Evolutionary conservation across 2,329 filamentous ascomycete species (phyloP), one percentile per base, ranked within the genome.

Genomic region (Aspergillus spinulosporus): DNA sequence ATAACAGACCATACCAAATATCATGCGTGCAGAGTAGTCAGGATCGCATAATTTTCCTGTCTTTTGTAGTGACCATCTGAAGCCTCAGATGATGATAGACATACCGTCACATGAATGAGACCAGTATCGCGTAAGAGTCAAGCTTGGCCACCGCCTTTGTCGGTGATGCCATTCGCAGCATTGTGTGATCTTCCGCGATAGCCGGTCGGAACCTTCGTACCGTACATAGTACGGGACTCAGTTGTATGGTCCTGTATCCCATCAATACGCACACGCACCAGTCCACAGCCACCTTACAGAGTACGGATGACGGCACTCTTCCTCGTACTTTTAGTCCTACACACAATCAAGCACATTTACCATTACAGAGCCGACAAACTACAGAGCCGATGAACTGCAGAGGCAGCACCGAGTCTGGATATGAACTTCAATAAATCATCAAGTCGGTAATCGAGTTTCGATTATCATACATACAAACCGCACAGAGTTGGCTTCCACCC

Each of bases 171-270:
- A 44, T 37, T 45, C 48, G 29, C 29, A 54, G 46, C 48, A 60
- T 61, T 58, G 58, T 57, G 49, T 57, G 53, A 58, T 60, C 62
- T 61, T 62, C 64, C 64, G 64, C 64, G 64, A 64, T 66, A 64
- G 62, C 64, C 64, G 63, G 29, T 54, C 49, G 52, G 47, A 54
- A 54, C 39, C 54, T 47, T 42, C 11, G 32, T 50, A 56, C 49
- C 39, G 42, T 31, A 14, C n/a, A 28, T 28, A 28, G 43, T 45
- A 45, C 31, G n/a, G 32, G 34, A 6, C 36, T 12, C 12, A 3
- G 26, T 11, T n/a, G 36, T 39, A 39, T n/a, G 2, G 36, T 11
- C 36, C 12, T 40, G 48, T 52, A 61, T 36, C 14, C 47, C 49
- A 40, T 37, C 39, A 56, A 56, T 57, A 65, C 59, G 58, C 56